Conservation (phyloP, 768 basidiomycete genomes). For the Coprinopsis marcescibilis region DNA sequence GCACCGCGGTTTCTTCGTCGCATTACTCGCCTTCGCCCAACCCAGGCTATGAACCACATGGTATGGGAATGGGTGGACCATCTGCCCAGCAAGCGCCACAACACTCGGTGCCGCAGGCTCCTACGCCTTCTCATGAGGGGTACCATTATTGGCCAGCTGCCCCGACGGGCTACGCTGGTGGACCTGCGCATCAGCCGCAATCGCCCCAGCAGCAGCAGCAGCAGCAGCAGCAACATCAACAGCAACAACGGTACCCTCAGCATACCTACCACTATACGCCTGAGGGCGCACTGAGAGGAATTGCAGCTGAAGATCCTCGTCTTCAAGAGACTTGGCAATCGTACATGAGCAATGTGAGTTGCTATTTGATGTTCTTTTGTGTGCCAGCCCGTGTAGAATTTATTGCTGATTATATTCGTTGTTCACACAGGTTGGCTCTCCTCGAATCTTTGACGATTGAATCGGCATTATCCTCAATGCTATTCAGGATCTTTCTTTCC, state of each 20-base stretch:
- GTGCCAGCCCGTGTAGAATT: not conserved
- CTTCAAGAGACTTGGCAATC: conserved; percentile 67
- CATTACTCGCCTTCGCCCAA: conserved; percentile 14
- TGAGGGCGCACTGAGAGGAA: conserved; percentile 37
- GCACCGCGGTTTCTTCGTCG: not conserved
- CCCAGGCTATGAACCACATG: conserved; percentile 10
- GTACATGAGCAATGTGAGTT: conserved; percentile 55
- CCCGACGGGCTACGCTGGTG: conserved; percentile 18
- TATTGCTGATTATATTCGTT: not conserved
- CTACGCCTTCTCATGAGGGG: conserved; percentile 10
- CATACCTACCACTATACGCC: conserved; percentile 41
- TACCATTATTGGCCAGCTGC: conserved; percentile 30
- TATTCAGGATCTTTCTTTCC: too few relatives aligned
- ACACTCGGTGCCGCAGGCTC: conserved; percentile 2
- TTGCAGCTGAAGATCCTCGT: conserved; percentile 48
- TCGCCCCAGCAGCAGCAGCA: conserved; percentile 20
- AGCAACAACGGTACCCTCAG: too few relatives aligned
- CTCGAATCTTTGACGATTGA: too few relatives aligned
- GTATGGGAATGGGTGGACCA: not conserved
- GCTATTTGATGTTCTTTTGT: too few relatives aligned
- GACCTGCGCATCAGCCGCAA: conserved; percentile 18
- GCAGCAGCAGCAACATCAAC: conserved; percentile 10
- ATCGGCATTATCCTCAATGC: too few relatives aligned
- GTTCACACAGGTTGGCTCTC: not conserved
- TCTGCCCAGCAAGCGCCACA: not conserved